Percentiles rank a stretch among this genome's conserved stretches.
Conservation (phyloP, 768 basidiomycete genomes). For the Suillus placidus region DNA sequence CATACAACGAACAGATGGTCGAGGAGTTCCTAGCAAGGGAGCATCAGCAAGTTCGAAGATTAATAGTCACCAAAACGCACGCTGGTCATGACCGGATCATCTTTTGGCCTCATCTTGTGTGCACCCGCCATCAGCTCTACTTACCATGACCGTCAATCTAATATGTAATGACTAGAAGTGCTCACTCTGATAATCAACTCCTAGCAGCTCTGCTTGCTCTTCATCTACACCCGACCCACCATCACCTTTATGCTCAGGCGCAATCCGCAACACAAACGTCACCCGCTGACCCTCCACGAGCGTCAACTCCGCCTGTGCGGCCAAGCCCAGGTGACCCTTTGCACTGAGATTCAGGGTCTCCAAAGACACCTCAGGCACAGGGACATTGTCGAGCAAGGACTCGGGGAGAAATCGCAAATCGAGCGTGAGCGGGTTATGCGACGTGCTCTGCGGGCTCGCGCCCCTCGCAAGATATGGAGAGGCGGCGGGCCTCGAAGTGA, state of each 20-base stretch:
- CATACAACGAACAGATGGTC: slow-evolving; percentile 57
- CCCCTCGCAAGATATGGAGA: background rate
- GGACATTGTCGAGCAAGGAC: slow-evolving; percentile 52
- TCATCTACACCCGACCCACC: slow-evolving; percentile 34
- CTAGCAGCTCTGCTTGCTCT: slow-evolving; percentile 45
- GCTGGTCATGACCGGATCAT: slow-evolving; percentile 76
- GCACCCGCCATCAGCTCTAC: slow-evolving; percentile 48
- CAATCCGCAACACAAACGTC: slow-evolving; percentile 83
- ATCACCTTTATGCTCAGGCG: slow-evolving; percentile 43
- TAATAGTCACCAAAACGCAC: slow-evolving; percentile 33
- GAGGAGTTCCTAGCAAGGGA: slow-evolving; percentile 50
- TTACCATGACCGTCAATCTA: slow-evolving; percentile 13
- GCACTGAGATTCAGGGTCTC: slow-evolving; percentile 62
- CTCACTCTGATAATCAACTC: slow-evolving; percentile 48
- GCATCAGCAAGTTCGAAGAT: background rate
- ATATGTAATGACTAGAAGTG: slow-evolving; percentile 3
- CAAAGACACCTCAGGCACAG: slow-evolving; percentile 56
- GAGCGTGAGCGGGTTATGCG: slow-evolving; percentile 43
- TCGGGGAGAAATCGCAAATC: slow-evolving; percentile 81
- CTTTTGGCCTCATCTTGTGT: slow-evolving; percentile 49
- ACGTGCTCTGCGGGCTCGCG: slow-evolving; percentile 25
- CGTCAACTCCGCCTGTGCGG: slow-evolving; percentile 57
- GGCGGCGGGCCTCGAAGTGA: slow-evolving; percentile 42
- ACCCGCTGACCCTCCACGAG: slow-evolving; percentile 86
- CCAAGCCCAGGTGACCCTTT: slow-evolving; percentile 77